Evolutionary conservation across 2,329 filamentous ascomycete genomes (phyloP).

Genomic region (Purpureocillium lavendulum): DNA sequence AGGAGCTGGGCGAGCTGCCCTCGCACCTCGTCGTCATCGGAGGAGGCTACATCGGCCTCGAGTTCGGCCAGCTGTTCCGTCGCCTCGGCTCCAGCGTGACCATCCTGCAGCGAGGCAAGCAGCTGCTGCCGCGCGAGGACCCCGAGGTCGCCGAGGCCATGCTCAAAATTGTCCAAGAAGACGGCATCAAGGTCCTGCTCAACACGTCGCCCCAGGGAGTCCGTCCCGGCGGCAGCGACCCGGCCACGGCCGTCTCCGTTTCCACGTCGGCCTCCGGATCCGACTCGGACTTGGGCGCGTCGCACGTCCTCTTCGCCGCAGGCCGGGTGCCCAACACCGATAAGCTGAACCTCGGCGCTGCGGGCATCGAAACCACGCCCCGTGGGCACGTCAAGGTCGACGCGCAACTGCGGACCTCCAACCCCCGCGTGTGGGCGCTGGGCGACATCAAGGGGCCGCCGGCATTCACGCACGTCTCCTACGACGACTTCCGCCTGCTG

Average conservation of each 20-base stretch:
- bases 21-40: constrained; percentile 41
- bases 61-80: constrained; percentile 44
- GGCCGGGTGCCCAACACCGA: constrained; percentile 43
- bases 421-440: constrained; percentile 34
- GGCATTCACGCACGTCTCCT: constrained; percentile 47
- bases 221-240: constrained; percentile 8
- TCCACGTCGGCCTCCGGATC: constrained; percentile 6
- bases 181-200: constrained; percentile 35
- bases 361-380: constrained; percentile 29
- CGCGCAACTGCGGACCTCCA: constrained; percentile 33
- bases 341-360: constrained; percentile 28
- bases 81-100: constrained; percentile 40
- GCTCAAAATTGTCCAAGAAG: constrained; percentile 32
- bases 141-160: constrained; percentile 35
- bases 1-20: constrained; percentile 37
- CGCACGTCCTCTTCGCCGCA: constrained; percentile 41
- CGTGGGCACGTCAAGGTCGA: constrained; percentile 36
- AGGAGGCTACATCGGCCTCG: constrained; percentile 43
- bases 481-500: constrained; percentile 47
- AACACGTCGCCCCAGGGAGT: constrained; percentile 20
- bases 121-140: constrained; percentile 38
- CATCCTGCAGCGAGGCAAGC: constrained; percentile 32
- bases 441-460: constrained; percentile 44
- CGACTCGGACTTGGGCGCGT: constrained; percentile 19
- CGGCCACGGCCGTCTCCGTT: constrained; percentile 11